A percentile compares a stretch with the other conserved stretches of the same genome.
phyloP scores from a whole-genome alignment of 2,329 filamentous ascomycete species.

The Juglanconis oblonga region DNA sequence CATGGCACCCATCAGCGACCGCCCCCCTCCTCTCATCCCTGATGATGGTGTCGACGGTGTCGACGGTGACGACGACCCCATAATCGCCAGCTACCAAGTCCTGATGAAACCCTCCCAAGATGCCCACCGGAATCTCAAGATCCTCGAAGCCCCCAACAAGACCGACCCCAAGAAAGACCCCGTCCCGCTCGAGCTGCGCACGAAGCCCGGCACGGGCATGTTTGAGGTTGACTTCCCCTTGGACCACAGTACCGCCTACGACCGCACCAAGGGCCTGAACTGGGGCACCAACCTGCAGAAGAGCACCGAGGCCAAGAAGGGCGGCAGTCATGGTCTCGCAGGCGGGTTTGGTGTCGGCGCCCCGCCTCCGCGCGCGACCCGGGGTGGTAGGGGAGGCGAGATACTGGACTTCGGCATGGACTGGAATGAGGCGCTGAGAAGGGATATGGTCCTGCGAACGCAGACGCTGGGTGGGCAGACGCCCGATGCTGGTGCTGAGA shows the following conservation, averaged over 20 bases:
- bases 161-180: conserved; percentile 50
- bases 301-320: conserved; percentile 55
- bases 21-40: not conserved
- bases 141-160: conserved; percentile 88
- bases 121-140: conserved; percentile 63
- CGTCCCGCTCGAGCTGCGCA: conserved; percentile 68
- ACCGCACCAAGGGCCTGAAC: conserved; percentile 74
- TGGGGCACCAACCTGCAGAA: conserved; percentile 77
- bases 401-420: conserved; percentile 46
- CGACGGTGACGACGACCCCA: conserved; percentile 56
- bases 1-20: not conserved
- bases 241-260: conserved; percentile 70
- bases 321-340: conserved; percentile 66
- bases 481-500: conserved; percentile 59
- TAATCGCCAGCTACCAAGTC: conserved; percentile 76
- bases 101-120: conserved; percentile 75
- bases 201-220: conserved; percentile 80
- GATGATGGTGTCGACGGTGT: not conserved
- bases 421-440: conserved; percentile 66
- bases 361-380: conserved; percentile 35
- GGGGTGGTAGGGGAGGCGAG: conserved; percentile 31
- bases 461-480: conserved; percentile 87
- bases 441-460: conserved; percentile 69
- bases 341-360: conserved; percentile 69
- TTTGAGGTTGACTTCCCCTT: conserved; percentile 91